Evolutionary conservation across 768 basidiomycete species (phyloP), one percentile per base, ranked within the genome.

Genomic region (Dentipellis sp.): DNA sequence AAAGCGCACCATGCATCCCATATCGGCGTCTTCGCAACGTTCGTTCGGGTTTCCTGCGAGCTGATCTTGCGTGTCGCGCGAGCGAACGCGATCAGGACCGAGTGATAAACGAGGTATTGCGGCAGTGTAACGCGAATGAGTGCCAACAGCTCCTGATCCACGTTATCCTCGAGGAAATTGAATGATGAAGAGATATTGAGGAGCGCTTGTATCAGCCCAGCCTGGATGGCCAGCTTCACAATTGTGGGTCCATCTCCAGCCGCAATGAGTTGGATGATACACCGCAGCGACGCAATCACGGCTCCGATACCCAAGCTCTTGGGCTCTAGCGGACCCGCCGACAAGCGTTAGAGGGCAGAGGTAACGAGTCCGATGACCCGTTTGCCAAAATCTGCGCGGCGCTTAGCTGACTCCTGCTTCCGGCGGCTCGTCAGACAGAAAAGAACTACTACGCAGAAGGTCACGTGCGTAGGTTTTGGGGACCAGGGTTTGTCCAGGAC

Each of bases 211-310:
- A 73, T 54, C 10, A 73, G 58, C 16, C 72, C 73, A 4, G 69
- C 66, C 10, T 67, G 59, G 19, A 74, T 51, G 14, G 69, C 60
- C 58, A 70, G 66, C 0, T 54, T 60, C 5, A 73, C 67, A 71
- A 71, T 73, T 1, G 69, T 69, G 56, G 72, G 70, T 12, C 73
- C 72, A 52, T 72, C 71, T 4, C 69, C 70, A 0, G 71, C 68
- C 53, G 71, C 67, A 23, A 73, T 62, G 49, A 67, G 71, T 60
- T 74, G 72, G 16, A 57, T 53, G 10, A 73, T 62, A 56, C 67
- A 71, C 3, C 66, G 67, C 37, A 74, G 65, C 1, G 60, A 60
- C 14, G 67, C 59, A 10, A 70, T 58, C 54, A 70, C 61, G 12
- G 66, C 63, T n/a, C 66, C 63, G 5, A 69, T 62, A 6, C 29